Base-by-base conservation (phyloP, 345 rosid species). In the Trapa incisa region DNA sequence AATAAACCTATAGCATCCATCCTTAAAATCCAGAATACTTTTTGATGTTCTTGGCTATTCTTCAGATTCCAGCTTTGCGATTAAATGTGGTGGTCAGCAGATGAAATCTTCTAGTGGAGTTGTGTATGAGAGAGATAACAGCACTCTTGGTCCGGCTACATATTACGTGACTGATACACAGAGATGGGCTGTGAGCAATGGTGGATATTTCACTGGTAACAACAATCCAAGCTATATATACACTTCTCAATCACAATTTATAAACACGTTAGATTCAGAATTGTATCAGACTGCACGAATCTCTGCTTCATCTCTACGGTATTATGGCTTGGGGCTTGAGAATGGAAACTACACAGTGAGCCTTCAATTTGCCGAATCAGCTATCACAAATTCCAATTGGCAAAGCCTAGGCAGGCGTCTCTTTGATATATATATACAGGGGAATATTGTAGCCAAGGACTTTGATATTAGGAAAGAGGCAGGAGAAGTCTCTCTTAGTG, bases 21-120 rank as follows among this genome's bases (percentile, higher is more conserved):
- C 8, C 8, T 42, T 42, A 42, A 42, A 3, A 42, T 8, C 45
- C 8, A 22, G 45, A 42, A 42, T 42, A 8, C 61, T 2, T 6
- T 39, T 5, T 41, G 3, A 41, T 17, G 35, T n/a, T 41, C 5
- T 17, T 61, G 14, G n/a, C 17, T 65, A 3, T 41, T 12, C 47
- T 8, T 13, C 76, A 88, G 97, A 85, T 83, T 76, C 47, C 57
- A 66, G 75, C 35, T 87, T 91, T 61, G 74, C 81, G 0, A 74
- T 87, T 61, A 88, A 91, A 61, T 79, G 79, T 43, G 91, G 96
- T 39, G 97, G 97, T 73, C 86, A 80, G 57, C 72, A 35, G 69
- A 75, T 79, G 60, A 73, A 60, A 36, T 80, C 88, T 29, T 76
- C 77, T 6, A 67, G 64, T 65, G 68, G 76, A 0, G 29, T 22